Base-by-base conservation (phyloP, 73 alveolate genomes). In the Uronychia binucleata region DNA sequence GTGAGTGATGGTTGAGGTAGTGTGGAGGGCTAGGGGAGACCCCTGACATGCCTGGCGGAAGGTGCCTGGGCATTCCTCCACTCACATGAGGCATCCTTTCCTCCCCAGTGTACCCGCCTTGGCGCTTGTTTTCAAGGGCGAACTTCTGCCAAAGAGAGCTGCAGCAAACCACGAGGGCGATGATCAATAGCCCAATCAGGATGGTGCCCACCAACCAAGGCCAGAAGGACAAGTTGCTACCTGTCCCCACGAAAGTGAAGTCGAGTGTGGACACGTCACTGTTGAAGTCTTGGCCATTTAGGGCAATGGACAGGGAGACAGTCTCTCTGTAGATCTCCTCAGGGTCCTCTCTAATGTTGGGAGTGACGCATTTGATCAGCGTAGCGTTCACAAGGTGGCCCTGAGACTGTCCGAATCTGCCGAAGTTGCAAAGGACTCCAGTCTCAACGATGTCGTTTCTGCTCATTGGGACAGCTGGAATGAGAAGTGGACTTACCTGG, bases 261-360 rank as follows among this genome's bases (percentile, higher is more conserved):
- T 88, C 91, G 1, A 79, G 77, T 30, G 80, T 59, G 13, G 90
- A 57, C 26, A 94, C 93, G 33, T 87, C 95, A 58, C 91, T 94
- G n/a, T 91, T 90, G 89, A 78, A 94, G 83, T 96, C 98, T 30
- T 93, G 95, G 34, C 98, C 98, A 93, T 96, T 96, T 58, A 92
- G 89, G n/a, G 98, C 98, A 34, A 96, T 93, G 77, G 95, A 90
- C 0, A 96, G 75, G 26, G 59, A 87, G 59, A 96, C 93, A 29
- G 93, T 93, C 84, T 96, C 99, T 75, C 88, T 77, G 85, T 88
- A 88, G 86, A 93, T 86, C 83, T 92, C 92, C 30, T 96, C 96
- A 46, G 95, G 92, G 75, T 90, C 94, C 59, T 89, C 97, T 60
- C 91, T 86, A 60, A 95, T 90, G 33, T 89, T 92, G 1, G 99